phyloP scores from a whole-genome alignment of 208 protist genomes.

The Acanthamoeba culbertsoni region DNA sequence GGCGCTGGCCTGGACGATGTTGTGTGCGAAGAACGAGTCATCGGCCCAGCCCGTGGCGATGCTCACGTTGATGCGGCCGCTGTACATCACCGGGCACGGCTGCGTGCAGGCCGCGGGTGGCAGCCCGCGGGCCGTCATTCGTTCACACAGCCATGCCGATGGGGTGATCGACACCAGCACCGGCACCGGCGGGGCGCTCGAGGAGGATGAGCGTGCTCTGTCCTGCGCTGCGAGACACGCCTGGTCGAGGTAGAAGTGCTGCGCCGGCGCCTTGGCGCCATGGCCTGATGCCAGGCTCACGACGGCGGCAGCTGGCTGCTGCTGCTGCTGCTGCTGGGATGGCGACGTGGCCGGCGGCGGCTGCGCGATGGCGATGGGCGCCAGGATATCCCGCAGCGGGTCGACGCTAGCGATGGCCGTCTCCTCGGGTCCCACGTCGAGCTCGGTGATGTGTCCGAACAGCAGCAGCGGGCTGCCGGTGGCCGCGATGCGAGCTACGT shows the following conservation, averaged over 20 bases:
- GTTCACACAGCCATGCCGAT: neutral
- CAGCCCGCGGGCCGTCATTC: neutral
- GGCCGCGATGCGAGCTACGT: neutral
- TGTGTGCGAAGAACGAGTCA: neutral
- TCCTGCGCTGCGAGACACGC: neutral
- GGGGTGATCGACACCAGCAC: neutral
- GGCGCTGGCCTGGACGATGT: neutral
- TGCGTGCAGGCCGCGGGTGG: neutral
- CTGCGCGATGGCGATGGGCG: constrained; percentile 8
- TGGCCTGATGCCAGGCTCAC: neutral
- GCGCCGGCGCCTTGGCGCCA: neutral
- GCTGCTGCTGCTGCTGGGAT: no score
- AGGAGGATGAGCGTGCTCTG: neutral
- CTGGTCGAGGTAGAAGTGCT: constrained; percentile 45
- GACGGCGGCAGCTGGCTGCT: neutral
- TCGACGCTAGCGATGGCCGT: neutral
- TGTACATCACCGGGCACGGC: constrained; percentile 37
- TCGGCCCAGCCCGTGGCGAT: constrained; percentile 26
- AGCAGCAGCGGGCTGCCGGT: neutral
- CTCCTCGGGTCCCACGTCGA: neutral
- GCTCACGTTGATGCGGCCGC: neutral
- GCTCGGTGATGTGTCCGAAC: neutral
- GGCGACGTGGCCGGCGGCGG: neutral
- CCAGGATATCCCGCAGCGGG: neutral
- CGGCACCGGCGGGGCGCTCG: neutral